Conservation (phyloP, 768 basidiomycete species). For the Collybia sp. region DNA sequence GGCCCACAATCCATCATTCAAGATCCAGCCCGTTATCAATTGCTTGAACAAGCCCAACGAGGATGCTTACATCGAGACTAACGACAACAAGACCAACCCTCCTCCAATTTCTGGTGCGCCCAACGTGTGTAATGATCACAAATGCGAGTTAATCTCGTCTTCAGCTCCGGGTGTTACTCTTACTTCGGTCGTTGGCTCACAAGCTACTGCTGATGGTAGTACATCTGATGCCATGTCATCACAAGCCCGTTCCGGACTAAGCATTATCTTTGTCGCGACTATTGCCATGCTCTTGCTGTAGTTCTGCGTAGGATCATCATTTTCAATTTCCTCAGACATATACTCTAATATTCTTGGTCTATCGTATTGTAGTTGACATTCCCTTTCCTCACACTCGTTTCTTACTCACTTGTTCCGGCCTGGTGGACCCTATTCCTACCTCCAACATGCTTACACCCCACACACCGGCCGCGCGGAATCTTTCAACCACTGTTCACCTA, state of each 20-base stretch:
- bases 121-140: constrained; percentile 42
- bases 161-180: constrained; percentile 18
- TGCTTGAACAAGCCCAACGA: constrained; percentile 56
- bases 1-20: constrained; percentile 57
- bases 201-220: constrained; percentile 16
- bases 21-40: constrained; percentile 63
- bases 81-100: constrained; percentile 63
- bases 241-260: constrained; percentile 4
- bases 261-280: constrained; percentile 6
- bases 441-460: too few relatives aligned
- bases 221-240: constrained; percentile 4
- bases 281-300: constrained; percentile 9
- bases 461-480: too few relatives aligned
- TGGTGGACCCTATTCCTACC: too few relatives aligned
- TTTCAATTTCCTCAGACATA: neutral
- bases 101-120: constrained; percentile 53
- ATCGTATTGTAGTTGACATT: too few relatives aligned
- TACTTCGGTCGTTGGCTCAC: constrained; percentile 28
- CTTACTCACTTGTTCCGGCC: too few relatives aligned
- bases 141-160: constrained; percentile 46
- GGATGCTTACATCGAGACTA: constrained; percentile 82
- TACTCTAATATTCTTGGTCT: too few relatives aligned
- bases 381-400: too few relatives aligned
- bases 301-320: neutral
- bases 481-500: too few relatives aligned